Conservation (phyloP, 2,329 filamentous ascomycete genomes). For the Penicillium aurantiogriseum region DNA sequence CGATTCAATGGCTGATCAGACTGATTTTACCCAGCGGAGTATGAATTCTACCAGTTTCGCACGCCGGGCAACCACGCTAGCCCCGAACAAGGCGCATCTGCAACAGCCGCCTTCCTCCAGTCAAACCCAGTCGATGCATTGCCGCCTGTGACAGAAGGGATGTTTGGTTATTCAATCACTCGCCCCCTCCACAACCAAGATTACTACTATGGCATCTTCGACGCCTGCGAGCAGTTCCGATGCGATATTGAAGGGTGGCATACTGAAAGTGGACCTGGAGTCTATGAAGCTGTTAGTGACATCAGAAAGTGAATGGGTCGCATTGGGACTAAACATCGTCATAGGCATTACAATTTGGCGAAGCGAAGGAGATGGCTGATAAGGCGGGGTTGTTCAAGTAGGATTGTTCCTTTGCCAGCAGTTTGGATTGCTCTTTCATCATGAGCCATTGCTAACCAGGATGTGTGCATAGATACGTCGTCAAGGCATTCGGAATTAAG, state of each 20-base stretch:
- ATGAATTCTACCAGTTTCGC: slow-evolving; percentile 91
- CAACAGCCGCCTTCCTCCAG: slow-evolving; percentile 71
- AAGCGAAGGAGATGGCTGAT: slow-evolving; percentile 87
- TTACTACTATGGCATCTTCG: slow-evolving; percentile 85
- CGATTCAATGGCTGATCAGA: slow-evolving; percentile 10
- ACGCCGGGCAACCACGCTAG: slow-evolving; percentile 55
- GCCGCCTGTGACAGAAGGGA: slow-evolving; percentile 81
- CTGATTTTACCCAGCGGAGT: slow-evolving; percentile 64
- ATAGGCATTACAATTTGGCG: slow-evolving; percentile 78
- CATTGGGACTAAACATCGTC: slow-evolving; percentile 19
- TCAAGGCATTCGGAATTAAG: slow-evolving; percentile 82
- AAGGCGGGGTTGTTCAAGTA: slow-evolving; percentile 88
- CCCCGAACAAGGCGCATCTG: slow-evolving; percentile 60
- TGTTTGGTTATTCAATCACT: slow-evolving; percentile 93
- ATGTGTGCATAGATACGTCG: slow-evolving; percentile 60
- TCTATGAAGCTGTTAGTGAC: slow-evolving; percentile 78
- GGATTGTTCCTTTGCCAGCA: slow-evolving; percentile 14
- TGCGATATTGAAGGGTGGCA: slow-evolving; percentile 93
- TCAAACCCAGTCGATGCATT: slow-evolving; percentile 71
- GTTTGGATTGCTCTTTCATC: neutral
- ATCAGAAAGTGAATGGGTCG: neutral
- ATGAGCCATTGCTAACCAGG: slow-evolving; percentile 9
- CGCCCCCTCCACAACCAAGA: slow-evolving; percentile 85
- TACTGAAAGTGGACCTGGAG: slow-evolving; percentile 88
- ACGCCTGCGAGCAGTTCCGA: slow-evolving; percentile 72